These are phyloP conservation scores for Wickerhamia fluorescens DNA, from an alignment of 805 yeast species.

Conservation along the genomic window DNA sequence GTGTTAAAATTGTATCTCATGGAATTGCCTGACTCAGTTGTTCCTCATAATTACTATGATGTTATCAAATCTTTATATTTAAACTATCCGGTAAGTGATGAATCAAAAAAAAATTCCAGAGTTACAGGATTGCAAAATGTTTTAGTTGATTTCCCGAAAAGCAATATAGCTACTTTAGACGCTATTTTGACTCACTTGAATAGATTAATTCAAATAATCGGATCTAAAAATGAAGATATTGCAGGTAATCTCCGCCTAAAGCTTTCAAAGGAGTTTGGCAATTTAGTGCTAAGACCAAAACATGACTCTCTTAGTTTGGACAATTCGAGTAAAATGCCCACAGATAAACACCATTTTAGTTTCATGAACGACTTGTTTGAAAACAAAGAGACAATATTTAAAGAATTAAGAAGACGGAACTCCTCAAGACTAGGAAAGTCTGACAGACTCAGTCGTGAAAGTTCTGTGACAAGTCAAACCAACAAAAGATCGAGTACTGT, in stretches of 20 bases:
- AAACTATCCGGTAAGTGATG: constrained; percentile 28
- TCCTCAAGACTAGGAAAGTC: constrained; percentile 11
- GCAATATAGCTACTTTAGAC: constrained; percentile 72
- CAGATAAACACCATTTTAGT: constrained; percentile 50
- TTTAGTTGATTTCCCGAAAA: constrained; percentile 57
- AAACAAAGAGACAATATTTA: constrained; percentile 56
- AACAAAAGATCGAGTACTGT: constrained; percentile 7
- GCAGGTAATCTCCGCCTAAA: constrained; percentile 33
- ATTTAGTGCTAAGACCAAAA: constrained; percentile 51
- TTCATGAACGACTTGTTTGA: constrained; percentile 57
- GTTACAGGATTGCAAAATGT: constrained; percentile 60
- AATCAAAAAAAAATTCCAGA: constrained; percentile 44
- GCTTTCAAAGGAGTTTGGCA: constrained; percentile 63
- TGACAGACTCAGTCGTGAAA: constrained; percentile 1
- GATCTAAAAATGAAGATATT: constrained; percentile 30
- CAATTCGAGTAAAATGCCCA: constrained; percentile 2
- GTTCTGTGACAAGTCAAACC: neutral
- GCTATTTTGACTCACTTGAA: constrained; percentile 72
- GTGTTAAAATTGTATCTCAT: constrained; percentile 65
- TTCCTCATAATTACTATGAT: constrained; percentile 60
- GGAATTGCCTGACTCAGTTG: constrained; percentile 73
- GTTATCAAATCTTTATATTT: constrained; percentile 59
- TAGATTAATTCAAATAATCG: constrained; percentile 47
- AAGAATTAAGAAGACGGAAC: constrained; percentile 44
- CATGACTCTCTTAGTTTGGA: constrained; percentile 14